Evolutionary conservation across 208 protist species (phyloP), one percentile per base, ranked within the genome.

Genomic region (Porcisia hertigi): DNA sequence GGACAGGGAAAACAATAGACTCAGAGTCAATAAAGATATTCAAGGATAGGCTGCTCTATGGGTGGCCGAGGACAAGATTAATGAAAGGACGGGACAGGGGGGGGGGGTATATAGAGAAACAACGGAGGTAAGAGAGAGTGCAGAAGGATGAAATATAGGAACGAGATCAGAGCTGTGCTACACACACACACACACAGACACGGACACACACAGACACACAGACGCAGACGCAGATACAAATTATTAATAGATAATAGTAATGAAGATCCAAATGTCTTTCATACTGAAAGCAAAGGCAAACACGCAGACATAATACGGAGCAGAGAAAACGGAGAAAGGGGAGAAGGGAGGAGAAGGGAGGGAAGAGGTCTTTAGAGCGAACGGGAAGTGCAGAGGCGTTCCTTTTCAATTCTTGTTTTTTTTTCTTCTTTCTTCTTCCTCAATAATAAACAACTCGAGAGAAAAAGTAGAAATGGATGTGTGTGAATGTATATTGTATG

Each of bases 121-220:
- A 49, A 49, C 45, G 45, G 9, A 49, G 45, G 45, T 12, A 49
- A 49, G 9, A 49, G 9, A 49, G 45, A 49, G n/a, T n/a, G n/a
- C n/a, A n/a, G n/a, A n/a, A n/a, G n/a, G n/a, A n/a, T n/a, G n/a
- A n/a, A n/a, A n/a, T n/a, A n/a, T n/a, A n/a, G n/a, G n/a, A n/a
- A n/a, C n/a, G 7, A 49, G 45, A 12, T 49, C 45, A 67, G 36
- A 67, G 39, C 23, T 39, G 36, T n/a, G 39, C 39, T 12, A 67
- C 18, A 45, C 9, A 39, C 30, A 36, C 41, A 67, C 39, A 67
- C 41, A 67, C 34, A 67, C 41, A 67, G 9, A 14, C 30, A 67
- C 63, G 34, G 6, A 67, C 41, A 67, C 41, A 41, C 9, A 67
- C 41, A 67, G 7, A 67, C 41, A n/a, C 63, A 67, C 41, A 67